These are phyloP conservation scores for Termitomyces sp. DNA, from an alignment of 768 basidiomycete species.

Conservation along the genomic window DNA sequence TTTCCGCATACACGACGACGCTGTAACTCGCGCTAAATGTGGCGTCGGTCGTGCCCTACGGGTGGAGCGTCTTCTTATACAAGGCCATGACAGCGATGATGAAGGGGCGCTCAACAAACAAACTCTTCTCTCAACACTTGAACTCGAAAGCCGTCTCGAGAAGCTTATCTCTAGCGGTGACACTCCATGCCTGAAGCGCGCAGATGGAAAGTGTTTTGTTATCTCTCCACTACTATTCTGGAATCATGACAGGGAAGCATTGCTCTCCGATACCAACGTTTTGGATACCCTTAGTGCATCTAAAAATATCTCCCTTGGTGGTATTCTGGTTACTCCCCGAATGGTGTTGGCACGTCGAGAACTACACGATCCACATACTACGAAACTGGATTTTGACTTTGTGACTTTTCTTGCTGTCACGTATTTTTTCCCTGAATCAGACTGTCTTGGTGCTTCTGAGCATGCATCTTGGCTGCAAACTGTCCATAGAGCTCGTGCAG, in stretches of 20 bases:
- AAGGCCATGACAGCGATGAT: constrained; percentile 42
- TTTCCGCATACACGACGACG: constrained; percentile 63
- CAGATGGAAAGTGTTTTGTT: constrained; percentile 56
- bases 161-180: constrained; percentile 30
- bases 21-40: constrained; percentile 67
- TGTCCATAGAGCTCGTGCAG: constrained; percentile 33
- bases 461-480: constrained; percentile 61
- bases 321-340: constrained; percentile 59
- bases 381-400: constrained; percentile 48
- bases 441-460: constrained; percentile 58
- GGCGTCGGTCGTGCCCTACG: constrained; percentile 64
- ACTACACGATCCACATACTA: constrained; percentile 42
- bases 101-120: constrained; percentile 54
- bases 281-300: constrained; percentile 50
- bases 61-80: constrained; percentile 72
- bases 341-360: constrained; percentile 78
- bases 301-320: constrained; percentile 53
- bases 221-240: constrained; percentile 75
- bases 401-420: constrained; percentile 74
- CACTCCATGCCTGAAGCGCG: constrained; percentile 49
- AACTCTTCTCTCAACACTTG: constrained; percentile 58
- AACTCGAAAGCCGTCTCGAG: constrained; percentile 57
- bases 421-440: constrained; percentile 75
- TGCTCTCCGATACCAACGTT: constrained; percentile 52
- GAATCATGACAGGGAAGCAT: constrained; percentile 51